Percentiles rank a stretch among this genome's conserved stretches.
phyloP scores from a whole-genome alignment of 2,329 filamentous ascomycete species.

The Epichloe glyceriae region DNA sequence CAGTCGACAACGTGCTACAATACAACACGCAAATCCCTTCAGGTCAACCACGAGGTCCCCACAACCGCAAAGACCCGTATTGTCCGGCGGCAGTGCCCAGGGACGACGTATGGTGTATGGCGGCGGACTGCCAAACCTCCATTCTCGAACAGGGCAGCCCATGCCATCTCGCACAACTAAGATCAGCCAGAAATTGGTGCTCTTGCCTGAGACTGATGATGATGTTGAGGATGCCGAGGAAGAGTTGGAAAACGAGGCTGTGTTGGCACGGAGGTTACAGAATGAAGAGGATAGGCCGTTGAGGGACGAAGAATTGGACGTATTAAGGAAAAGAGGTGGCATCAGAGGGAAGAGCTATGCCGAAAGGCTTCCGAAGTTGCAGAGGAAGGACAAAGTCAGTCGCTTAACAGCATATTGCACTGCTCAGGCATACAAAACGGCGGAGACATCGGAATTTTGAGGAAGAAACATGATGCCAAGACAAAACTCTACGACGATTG shows the following conservation, averaged over 20 bases:
- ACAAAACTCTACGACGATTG: constrained; percentile 98
- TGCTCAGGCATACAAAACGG: constrained; percentile 83
- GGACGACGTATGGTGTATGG: constrained; percentile 17
- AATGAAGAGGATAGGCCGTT: constrained; percentile 52
- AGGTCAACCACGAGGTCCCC: constrained; percentile 72
- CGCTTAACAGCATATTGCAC: constrained; percentile 94
- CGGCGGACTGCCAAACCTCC: constrained; percentile 27
- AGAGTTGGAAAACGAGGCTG: constrained; percentile 35
- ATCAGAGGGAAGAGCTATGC: constrained; percentile 78
- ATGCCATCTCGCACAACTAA: constrained; percentile 83
- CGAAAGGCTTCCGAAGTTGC: constrained; percentile 78
- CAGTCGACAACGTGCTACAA: constrained; percentile 88
- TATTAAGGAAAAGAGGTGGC: constrained; percentile 48
- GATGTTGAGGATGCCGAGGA: constrained; percentile 46
- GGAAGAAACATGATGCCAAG: constrained; percentile 75
- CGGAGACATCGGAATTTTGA: constrained; percentile 80
- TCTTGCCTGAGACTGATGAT: constrained; percentile 68
- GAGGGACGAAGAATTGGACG: constrained; percentile 53
- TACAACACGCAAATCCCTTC: constrained; percentile 92
- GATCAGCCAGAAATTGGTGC: constrained; percentile 90
- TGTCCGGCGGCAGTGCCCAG: constrained; percentile 7
- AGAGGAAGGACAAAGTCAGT: constrained; percentile 75
- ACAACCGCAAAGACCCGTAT: constrained; percentile 24
- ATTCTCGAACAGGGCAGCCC: constrained; percentile 37
- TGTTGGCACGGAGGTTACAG: constrained; percentile 25